phyloP scores from a whole-genome alignment of 305 asterid genomes.

The Solanum hybrid region DNA sequence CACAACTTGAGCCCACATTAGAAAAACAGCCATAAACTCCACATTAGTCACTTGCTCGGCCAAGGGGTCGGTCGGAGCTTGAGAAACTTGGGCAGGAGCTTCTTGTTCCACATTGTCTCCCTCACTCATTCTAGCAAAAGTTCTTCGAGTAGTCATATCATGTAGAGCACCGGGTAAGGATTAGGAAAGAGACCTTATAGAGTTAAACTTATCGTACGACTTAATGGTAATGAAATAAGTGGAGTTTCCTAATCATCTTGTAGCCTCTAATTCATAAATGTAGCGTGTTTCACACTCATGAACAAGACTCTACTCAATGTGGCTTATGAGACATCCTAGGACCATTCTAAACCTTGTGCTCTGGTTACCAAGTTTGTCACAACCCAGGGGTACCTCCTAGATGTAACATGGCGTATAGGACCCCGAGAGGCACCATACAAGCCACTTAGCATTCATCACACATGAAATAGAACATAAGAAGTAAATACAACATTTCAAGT shows the following conservation, averaged over 20 bases:
- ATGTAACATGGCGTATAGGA: neutral
- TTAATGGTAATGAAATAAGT: neutral
- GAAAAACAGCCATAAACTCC: neutral
- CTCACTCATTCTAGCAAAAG: neutral
- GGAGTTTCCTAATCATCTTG: neutral
- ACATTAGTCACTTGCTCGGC: neutral
- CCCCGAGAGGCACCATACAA: neutral
- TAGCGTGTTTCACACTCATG: neutral
- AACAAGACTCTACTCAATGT: neutral
- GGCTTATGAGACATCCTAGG: neutral
- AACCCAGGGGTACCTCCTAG: neutral
- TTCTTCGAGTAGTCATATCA: neutral
- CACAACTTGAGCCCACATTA: neutral
- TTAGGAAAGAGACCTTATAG: neutral
- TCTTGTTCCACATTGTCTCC: neutral
- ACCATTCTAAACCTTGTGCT: neutral
- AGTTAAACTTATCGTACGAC: neutral
- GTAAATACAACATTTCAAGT: neutral
- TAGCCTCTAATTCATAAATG: neutral
- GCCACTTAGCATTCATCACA: neutral
- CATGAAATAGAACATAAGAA: too few species aligned
- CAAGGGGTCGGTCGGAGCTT: neutral
- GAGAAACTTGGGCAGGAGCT: neutral
- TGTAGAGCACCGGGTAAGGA: neutral
- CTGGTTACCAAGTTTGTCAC: neutral